Percentiles rank a stretch among this genome's conserved stretches.
phyloP scores from a whole-genome alignment of 352 stramenopile species.

The Pelagophyceae sp. region DNA sequence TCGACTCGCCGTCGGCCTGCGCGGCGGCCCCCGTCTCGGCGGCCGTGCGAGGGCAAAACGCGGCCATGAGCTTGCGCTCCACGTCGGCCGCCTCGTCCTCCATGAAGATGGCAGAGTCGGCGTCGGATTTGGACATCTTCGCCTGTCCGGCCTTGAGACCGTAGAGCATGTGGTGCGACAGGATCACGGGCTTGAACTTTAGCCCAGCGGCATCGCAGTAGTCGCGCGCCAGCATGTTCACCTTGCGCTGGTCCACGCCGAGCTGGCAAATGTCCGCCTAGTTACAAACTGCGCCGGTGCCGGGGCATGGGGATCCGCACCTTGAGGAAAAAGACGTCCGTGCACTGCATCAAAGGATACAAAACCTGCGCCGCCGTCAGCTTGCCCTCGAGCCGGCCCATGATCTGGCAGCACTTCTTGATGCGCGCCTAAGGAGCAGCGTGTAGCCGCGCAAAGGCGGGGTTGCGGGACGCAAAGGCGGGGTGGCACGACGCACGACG shows the following conservation, averaged over 20 bases:
- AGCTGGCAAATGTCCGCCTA: constrained; percentile 98
- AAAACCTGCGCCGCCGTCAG: constrained; percentile 87
- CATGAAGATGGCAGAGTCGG: constrained; percentile 97
- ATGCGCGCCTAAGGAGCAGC: constrained; percentile 54
- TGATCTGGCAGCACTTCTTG: constrained; percentile 98
- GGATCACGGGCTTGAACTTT: constrained; percentile 89
- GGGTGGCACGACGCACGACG: no score
- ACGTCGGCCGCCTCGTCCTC: constrained; percentile 86
- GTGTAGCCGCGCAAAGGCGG: not conserved
- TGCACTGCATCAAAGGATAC: constrained; percentile 97
- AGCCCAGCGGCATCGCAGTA: constrained; percentile 94
- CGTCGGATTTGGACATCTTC: constrained; percentile 99
- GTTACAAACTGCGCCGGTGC: no score
- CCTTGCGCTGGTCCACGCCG: constrained; percentile 97
- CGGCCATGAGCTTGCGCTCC: constrained; percentile 43
- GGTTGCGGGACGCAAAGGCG: no score
- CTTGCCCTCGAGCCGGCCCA: constrained; percentile 81
- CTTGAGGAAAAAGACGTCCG: constrained; percentile 98
- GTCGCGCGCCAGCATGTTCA: constrained; percentile 93
- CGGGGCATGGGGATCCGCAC: no score
- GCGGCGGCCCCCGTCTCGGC: constrained; percentile 19
- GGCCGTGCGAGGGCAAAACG: constrained; percentile 47
- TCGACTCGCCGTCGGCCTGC: constrained; percentile 30
- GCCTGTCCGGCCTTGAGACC: constrained; percentile 95
- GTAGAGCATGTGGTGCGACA: constrained; percentile 98